phyloP scores from a whole-genome alignment of 352 stramenopile genomes.

The Globisporangium apiculatum region DNA sequence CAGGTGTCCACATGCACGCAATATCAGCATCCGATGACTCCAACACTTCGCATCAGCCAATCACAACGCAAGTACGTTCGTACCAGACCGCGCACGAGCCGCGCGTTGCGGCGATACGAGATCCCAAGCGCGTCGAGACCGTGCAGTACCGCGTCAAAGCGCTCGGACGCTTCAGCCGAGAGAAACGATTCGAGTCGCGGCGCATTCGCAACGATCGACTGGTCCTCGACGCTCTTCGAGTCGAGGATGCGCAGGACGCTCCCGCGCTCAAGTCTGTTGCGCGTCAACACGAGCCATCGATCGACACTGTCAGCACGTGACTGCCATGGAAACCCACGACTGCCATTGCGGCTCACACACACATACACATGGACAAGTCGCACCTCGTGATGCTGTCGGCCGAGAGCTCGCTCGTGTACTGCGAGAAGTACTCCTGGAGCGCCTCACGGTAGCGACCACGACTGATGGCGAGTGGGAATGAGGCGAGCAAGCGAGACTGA shows the following conservation, averaged over 20 bases:
- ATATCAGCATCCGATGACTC: too few relatives aligned
- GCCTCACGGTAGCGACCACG: constrained; percentile 58
- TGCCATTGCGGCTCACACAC: too few relatives aligned
- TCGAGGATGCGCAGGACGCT: constrained; percentile 85
- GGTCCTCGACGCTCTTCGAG: constrained; percentile 71
- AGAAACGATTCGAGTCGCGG: constrained; percentile 59
- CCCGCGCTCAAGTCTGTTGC: constrained; percentile 56
- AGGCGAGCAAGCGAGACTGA: too few relatives aligned
- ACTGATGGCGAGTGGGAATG: constrained; percentile 16
- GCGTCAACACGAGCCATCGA: too few relatives aligned
- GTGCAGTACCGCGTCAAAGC: constrained; percentile 57
- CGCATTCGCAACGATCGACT: constrained; percentile 58
- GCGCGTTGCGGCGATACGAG: too few relatives aligned
- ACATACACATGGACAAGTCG: neutral
- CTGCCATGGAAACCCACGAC: too few relatives aligned
- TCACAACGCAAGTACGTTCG: too few relatives aligned
- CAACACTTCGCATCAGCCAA: too few relatives aligned
- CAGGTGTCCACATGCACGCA: too few relatives aligned
- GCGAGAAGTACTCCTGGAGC: constrained; percentile 55
- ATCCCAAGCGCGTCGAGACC: constrained; percentile 49
- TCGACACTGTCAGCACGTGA: too few relatives aligned
- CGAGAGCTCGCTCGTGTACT: constrained; percentile 60
- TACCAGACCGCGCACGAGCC: too few relatives aligned
- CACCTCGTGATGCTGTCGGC: constrained; percentile 68
- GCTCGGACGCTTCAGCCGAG: constrained; percentile 54